Base-by-base conservation (phyloP, 257 asterid species). In the Gentiana macrophylla region DNA sequence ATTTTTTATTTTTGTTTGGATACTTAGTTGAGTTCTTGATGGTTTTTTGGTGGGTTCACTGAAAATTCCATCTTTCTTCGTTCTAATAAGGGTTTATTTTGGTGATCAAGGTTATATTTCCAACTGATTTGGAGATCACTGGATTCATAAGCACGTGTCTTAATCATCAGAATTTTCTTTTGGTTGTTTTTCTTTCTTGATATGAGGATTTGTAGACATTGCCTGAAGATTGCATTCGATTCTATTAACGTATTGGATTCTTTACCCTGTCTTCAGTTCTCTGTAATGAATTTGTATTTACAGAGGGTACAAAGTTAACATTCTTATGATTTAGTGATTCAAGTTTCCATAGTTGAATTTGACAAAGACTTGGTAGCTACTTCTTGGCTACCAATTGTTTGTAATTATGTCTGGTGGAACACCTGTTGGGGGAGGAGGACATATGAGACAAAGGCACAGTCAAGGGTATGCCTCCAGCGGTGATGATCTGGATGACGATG, bases 401-500 rank as follows among this genome's bases (percentile, higher is more conserved):
- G 62, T 43, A 58, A 13, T 33, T 57, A 80, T 80, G 87, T 80
- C 87, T 66, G 82, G 87, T 24, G 87, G 82, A 61, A 67, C 80
- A 46, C 84, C 87, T 45, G 68, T 64, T 60, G 78, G 74, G 56
- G 73, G 78, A 32, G 66, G 77, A 55, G 81, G 83, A 61, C 58
- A 63, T 50, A 72, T 77, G 80, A 77, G 87, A 67, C 82, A 69
- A 49, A 74, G 87, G 75, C 76, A 72, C 59, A 80, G 82, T 72
- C 87, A 77, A 58, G 84, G 87, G 48, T 80, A 80, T 70, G 70
- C 74, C 41, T 80, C 87, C 15, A 73, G 87, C 50, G 70, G 87
- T 9, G 87, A 80, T 70, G 87, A 80, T 60, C 76, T 80, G 55
- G 87, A 77, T 67, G 87, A 80, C 74, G 87, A 77, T 70, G 87